Percentiles rank a stretch among this genome's conserved stretches.
These are phyloP conservation scores for Pittosporum tobira DNA, from an alignment of 129 eudicot species.

Conservation along the genomic window DNA sequence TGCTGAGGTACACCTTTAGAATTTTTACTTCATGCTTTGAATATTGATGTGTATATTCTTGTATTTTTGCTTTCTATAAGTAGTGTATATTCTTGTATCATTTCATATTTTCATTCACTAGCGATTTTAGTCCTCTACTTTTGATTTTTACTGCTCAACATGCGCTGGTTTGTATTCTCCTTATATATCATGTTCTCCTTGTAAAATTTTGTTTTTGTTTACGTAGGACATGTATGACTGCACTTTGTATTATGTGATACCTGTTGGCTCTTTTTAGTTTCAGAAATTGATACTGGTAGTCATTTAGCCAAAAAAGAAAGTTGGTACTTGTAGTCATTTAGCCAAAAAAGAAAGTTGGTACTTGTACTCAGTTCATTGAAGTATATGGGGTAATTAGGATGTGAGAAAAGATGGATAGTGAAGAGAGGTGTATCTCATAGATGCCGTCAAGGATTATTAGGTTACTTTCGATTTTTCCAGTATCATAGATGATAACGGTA, in stretches of 20 bases:
- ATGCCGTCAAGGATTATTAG: not conserved
- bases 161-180: constrained; percentile 12
- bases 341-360: not conserved
- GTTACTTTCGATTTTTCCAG: not conserved
- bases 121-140: too few relatives aligned
- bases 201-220: not conserved
- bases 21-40: not conserved
- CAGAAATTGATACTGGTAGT: not conserved
- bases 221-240: not conserved
- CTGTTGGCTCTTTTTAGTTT: not conserved
- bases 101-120: not conserved
- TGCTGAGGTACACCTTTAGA: constrained; percentile 49
- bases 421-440: not conserved
- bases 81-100: not conserved
- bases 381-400: not conserved
- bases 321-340: not conserved
- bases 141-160: not conserved
- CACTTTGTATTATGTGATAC: not conserved
- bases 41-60: not conserved
- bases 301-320: not conserved
- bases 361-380: not conserved
- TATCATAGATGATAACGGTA: too few relatives aligned
- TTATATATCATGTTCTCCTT: not conserved
- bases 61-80: not conserved
- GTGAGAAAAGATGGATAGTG: too few relatives aligned